Evolutionary conservation across 345 rosid species (phyloP), one percentile per base, ranked within the genome.

Genomic region (Bruguiera parviflora): DNA sequence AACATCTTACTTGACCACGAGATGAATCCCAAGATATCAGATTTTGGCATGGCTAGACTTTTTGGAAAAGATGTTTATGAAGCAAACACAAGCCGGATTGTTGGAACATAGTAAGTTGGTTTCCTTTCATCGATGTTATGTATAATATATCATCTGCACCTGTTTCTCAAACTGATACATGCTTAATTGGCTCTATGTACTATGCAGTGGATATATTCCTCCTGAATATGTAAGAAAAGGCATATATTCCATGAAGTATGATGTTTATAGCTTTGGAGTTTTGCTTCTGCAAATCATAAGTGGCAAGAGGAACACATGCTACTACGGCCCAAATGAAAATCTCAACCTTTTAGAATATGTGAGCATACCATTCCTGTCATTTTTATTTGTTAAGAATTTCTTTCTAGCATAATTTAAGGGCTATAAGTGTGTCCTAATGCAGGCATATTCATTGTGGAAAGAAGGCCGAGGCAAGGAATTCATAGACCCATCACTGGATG

Each of bases 191-290:
- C 43, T 2, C 28, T 39, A 5, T 61, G 35, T 31, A n/a, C 27
- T 3, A 55, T 81, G 64, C 73, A 84, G 87, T 31, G 83, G 87
- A 18, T 81, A 77, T 20, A 66, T 77, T 75, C 87, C 87, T 37
- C 87, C 87, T 11, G 85, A 84, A 70, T 84, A 81, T 18, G 84
- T 73, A 18, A 70, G 49, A 52, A 77, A 51, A 8, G 85, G 87
- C 2, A 71, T 63, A 31, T 85, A 85, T 63, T 81, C 87, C 16
- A 78, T 66, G 68, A 85, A 85, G 47, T 79, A 67, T 19, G 86
- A 83, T 4, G 79, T 84, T 47, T 81, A 77, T 56, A 84, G 87
- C 69, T 84, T 81, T 5, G 85, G 87, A 57, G 82, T 84, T 37
- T 62, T 84, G 10, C 78, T 84, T 58, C 70, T 84, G 60, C 85